Evolutionary conservation across 2,329 filamentous ascomycete genomes (phyloP), one percentile per base, ranked within the genome.

Genomic region (Xylaria sp.): DNA sequence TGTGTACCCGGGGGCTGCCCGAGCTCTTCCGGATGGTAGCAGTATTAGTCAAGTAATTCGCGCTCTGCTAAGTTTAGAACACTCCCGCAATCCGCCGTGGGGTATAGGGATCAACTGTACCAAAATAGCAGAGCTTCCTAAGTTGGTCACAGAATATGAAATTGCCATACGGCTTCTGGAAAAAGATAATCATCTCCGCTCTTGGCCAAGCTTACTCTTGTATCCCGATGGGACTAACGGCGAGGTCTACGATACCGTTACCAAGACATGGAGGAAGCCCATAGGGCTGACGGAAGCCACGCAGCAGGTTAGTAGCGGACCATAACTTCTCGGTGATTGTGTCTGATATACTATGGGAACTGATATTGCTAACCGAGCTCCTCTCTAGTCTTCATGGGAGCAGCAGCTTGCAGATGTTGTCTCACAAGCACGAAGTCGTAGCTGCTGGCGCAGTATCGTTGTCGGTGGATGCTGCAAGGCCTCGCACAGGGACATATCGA

Each of bases 201-300:
- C 76, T 6, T 85, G 83, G 81, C 89, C 89, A 0, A 83, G 82
- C 23, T 78, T 92, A 62, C 86, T 92, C 4, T 73, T 92, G 20
- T 92, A 92, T 76, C 90, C 90, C 0, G 90, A 92, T 76, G 90
- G 90, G 0, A 91, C 90, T 1, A 89, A 89, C 56, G 89, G 89
- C 0, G 88, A 91, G 78, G 84, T 90, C 0, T 92, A 92, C 79
- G 88, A 92, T 76, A 90, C 89, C 0, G 80, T 78, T 0, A 89
- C 88, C 7, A 86, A 91, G 74, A 81, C 79, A 62, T 92, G 90
- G 90, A 86, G 85, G 71, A 66, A 81, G 1, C 81, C 81, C 0
- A 74, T n/a, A 76, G 74, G 7, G 69, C 74, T 9, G 69, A 74
- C 43, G n/a, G 52, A 36, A n/a, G 46, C n/a, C 28, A 36, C 31